Evolutionary conservation across 169 alveolate species (phyloP), one percentile per base, ranked within the genome.

Genomic region (Plasmodium relictum): DNA sequence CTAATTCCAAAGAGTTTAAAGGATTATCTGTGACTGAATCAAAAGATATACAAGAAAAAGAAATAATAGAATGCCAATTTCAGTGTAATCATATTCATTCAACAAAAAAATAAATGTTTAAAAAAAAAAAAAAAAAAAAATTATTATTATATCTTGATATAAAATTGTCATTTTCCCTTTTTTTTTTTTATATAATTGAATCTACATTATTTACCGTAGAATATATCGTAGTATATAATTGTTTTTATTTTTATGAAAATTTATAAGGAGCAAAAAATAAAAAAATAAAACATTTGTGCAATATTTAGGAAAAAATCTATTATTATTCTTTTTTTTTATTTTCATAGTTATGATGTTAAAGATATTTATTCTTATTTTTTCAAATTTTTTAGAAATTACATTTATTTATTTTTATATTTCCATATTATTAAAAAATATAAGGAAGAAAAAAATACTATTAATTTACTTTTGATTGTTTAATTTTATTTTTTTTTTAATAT

Each of bases 21-120:
- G 91, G 71, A 9, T 26, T 83, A 56, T 58, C 91, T 83, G 14
- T 56, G 26, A 76, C 52, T 45, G 45, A 83, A 50, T 66, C 73
- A 41, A 83, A 83, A 63, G 85, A 83, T 37, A 56, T 83, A 39
- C 65, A 83, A 73, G 41, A 83, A n/a, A 70, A 83, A 22, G 91
- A 83, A 69, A 73, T 70, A 69, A 83, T 69, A 41, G 91, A 83
- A 26, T 83, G 91, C 56, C 86, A 83, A 58, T 68, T 62, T 39
- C 91, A 83, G 73, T 83, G 91, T 39, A 83, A 83, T 45, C 52
- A 18, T 37, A 61, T 73, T 24, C 86, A 83, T 31, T 39, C 63
- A 26, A 31, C 56, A 65, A 58, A 18, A 18, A 26, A 16, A 41
- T 7, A 24, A 24, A 22, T 41, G 26, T 63, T 10, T 18, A 71